phyloP scores from a whole-genome alignment of 495 filamentous ascomycete species.

The Daldinia caldariorum region DNA sequence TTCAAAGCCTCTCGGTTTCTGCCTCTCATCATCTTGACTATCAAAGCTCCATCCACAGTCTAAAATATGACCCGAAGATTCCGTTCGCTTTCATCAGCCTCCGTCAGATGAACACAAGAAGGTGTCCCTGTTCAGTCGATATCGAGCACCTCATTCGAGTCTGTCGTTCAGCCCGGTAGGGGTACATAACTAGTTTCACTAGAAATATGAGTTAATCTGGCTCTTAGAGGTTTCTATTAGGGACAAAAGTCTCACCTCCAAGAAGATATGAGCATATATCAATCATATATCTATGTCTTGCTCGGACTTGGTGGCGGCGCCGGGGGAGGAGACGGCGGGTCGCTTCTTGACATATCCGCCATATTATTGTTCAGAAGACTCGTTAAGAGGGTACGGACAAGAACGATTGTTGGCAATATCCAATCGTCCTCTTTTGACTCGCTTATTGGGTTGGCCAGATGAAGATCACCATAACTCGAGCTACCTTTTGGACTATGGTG shows the following conservation, averaged over 20 bases:
- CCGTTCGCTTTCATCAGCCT: background rate
- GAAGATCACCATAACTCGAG: background rate
- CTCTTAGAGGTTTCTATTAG: background rate
- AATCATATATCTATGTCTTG: slow-evolving; percentile 8
- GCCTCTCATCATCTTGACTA: slow-evolving; percentile 9
- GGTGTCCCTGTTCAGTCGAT: background rate
- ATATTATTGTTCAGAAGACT: background rate
- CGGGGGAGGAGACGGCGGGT: slow-evolving; percentile 58
- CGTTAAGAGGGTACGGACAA: background rate
- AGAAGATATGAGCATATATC: background rate
- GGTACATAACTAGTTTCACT: slow-evolving; percentile 9
- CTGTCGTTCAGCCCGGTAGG: background rate
- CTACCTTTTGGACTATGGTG: slow-evolving; percentile 4
- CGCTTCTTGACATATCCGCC: slow-evolving; percentile 49
- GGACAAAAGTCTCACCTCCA: slow-evolving; percentile 27
- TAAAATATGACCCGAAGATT: slow-evolving; percentile 1
- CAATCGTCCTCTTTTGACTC: background rate
- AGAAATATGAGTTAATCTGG: slow-evolving; percentile 16
- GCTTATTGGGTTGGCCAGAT: background rate
- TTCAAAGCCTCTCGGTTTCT: slow-evolving; percentile 15
- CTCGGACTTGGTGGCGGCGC: slow-evolving; percentile 59
- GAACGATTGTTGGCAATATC: background rate
- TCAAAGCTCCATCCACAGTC: background rate
- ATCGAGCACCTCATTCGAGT: background rate
- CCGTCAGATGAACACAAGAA: background rate